These are phyloP conservation scores for Picochlorum sp. DNA, from an alignment of 139 green algal genomes.

Conservation along the genomic window DNA sequence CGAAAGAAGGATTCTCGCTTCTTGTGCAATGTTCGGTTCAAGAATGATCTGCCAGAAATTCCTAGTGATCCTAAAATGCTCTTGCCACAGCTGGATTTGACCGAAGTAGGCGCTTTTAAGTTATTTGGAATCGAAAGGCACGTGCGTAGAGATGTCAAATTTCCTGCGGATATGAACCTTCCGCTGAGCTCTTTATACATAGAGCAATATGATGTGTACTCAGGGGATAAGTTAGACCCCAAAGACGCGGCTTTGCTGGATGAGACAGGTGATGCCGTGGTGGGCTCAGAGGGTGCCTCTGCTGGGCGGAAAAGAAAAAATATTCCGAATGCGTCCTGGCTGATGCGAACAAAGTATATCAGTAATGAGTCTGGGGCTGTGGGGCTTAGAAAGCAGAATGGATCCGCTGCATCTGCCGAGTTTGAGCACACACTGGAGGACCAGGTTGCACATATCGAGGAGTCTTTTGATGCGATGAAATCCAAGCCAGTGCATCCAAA, in stretches of 20 bases:
- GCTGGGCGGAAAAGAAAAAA: neutral
- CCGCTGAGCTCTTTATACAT: slow-evolving; percentile 49
- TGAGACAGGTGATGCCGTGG: slow-evolving; percentile 5
- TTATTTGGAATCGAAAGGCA: slow-evolving; percentile 53
- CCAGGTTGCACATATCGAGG: slow-evolving; percentile 36
- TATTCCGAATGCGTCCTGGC: slow-evolving; percentile 42
- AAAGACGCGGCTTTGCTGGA: slow-evolving; percentile 39
- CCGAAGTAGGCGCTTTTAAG: slow-evolving; percentile 41
- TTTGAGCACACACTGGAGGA: neutral
- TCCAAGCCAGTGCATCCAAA: slow-evolving; percentile 40
- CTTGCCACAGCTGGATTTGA: slow-evolving; percentile 31
- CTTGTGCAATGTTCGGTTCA: slow-evolving; percentile 52
- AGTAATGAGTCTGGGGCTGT: slow-evolving; percentile 19
- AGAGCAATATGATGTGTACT: slow-evolving; percentile 40
- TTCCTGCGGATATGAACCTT: slow-evolving; percentile 50
- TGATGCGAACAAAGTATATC: slow-evolving; percentile 63
- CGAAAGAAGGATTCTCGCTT: slow-evolving; percentile 47
- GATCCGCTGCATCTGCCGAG: slow-evolving; percentile 8
- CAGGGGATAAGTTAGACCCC: slow-evolving; percentile 28
- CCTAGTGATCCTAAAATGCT: slow-evolving; percentile 67
- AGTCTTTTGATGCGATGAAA: slow-evolving; percentile 48
- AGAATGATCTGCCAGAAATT: slow-evolving; percentile 59
- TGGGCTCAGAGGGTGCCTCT: slow-evolving; percentile 3
- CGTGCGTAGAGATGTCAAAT: slow-evolving; percentile 40
- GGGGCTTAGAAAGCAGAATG: neutral